Evolutionary conservation across 352 stramenopile genomes (phyloP).

Genomic region (Phytophthora nicotianae): DNA sequence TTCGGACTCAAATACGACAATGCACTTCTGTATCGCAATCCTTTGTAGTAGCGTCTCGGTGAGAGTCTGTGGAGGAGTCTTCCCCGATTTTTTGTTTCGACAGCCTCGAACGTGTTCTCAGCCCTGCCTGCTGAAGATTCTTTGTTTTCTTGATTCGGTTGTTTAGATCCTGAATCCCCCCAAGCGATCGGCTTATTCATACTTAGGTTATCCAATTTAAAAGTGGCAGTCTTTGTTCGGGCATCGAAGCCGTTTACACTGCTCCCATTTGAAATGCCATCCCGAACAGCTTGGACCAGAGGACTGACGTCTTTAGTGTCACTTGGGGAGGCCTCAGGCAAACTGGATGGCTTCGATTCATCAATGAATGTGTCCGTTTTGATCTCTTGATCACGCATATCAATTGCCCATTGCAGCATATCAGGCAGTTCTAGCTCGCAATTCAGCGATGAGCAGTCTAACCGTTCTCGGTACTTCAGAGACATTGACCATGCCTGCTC

Average conservation of each 20-base stretch:
- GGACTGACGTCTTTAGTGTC: conserved; percentile 20
- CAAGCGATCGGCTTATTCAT: conserved; percentile 21
- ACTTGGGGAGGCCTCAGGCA: conserved; percentile 7
- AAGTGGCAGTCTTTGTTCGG: conserved; percentile 6
- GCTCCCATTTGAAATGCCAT: conserved; percentile 4
- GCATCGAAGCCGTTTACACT: not conserved
- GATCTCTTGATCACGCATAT: conserved; percentile 24
- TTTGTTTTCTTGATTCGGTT: conserved; percentile 14
- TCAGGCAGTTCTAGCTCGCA: conserved; percentile 23
- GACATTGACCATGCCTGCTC: conserved; percentile 34
- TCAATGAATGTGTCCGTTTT: conserved; percentile 5
- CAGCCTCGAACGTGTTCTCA: conserved; percentile 8
- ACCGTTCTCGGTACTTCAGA: conserved; percentile 25
- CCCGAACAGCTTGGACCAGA: conserved; percentile 17
- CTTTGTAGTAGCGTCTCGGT: conserved; percentile 30
- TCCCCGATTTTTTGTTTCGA: conserved; percentile 22
- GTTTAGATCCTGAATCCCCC: conserved; percentile 16
- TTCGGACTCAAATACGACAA: conserved; percentile 20
- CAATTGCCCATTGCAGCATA: conserved; percentile 33
- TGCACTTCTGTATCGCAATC: conserved; percentile 13
- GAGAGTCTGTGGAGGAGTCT: conserved; percentile 33
- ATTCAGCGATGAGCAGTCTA: conserved; percentile 37
- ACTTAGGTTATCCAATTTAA: conserved; percentile 26
- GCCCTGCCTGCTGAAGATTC: not conserved
- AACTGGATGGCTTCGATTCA: conserved; percentile 1